Evolutionary conservation across 768 basidiomycete genomes (phyloP).

Genomic region (Wakefieldia striispora): DNA sequence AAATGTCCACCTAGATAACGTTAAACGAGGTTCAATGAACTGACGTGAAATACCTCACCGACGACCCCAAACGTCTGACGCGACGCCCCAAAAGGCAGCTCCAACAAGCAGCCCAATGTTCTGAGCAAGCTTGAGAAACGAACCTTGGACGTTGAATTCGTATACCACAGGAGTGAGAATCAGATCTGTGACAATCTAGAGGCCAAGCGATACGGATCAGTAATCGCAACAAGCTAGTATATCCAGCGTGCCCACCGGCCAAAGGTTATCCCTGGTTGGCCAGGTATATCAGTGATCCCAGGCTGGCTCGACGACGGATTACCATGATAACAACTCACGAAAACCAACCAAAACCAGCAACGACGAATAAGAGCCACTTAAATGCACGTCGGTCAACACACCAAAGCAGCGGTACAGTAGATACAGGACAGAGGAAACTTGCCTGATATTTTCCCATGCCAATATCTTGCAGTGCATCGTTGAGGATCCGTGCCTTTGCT

Average conservation of each 20-base stretch:
- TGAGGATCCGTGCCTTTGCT: constrained; percentile 55
- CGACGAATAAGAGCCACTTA: constrained; percentile 64
- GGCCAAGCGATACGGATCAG: not conserved
- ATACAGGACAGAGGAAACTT: constrained; percentile 4
- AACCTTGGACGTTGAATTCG: constrained; percentile 62
- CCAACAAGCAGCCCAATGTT: constrained; percentile 72
- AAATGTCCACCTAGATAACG: constrained; percentile 50
- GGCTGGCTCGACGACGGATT: too few relatives aligned
- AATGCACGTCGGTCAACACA: not conserved
- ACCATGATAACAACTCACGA: too few relatives aligned
- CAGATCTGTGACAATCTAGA: constrained; percentile 62
- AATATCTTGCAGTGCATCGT: constrained; percentile 61
- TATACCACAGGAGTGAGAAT: constrained; percentile 61
- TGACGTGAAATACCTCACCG: constrained; percentile 34
- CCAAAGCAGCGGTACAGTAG: too few relatives aligned
- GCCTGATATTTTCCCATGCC: constrained; percentile 71
- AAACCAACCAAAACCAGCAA: constrained; percentile 72
- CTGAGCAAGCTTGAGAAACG: constrained; percentile 65
- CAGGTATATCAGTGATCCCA: constrained; percentile 2
- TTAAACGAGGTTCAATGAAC: constrained; percentile 3
- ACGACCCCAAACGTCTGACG: constrained; percentile 71
- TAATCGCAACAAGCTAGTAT: not conserved
- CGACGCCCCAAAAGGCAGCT: constrained; percentile 66
- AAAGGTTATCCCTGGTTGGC: constrained; percentile 58
- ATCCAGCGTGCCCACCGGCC: constrained; percentile 51